Percentiles rank a stretch among this genome's conserved stretches.
Evolutionary conservation across 495 filamentous ascomycete genomes (phyloP).

Genomic region (Penicillium bovifimosum): DNA sequence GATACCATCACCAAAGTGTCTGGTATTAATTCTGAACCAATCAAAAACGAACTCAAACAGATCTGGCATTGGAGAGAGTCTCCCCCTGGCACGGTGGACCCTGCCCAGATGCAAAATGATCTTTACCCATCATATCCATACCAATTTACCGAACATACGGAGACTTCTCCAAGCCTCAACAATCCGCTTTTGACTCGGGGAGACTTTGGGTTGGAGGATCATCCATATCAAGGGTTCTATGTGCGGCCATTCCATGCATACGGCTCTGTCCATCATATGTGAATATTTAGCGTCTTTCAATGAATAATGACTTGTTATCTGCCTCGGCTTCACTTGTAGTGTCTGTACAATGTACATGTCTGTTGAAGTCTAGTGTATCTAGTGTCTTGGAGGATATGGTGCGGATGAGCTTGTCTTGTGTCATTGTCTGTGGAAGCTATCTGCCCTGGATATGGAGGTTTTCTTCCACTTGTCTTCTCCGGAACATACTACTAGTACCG

Average conservation of each 20-base stretch:
- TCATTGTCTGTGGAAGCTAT: too few relatives aligned
- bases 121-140: slow-evolving; percentile 20
- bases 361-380: too few relatives aligned
- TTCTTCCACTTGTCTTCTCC: too few relatives aligned
- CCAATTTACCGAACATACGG: slow-evolving; percentile 17
- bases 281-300: neutral
- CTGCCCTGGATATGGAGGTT: too few relatives aligned
- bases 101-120: slow-evolving; percentile 20
- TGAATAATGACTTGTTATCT: neutral
- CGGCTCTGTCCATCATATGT: slow-evolving; percentile 16
- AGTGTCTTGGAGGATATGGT: too few relatives aligned
- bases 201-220: slow-evolving; percentile 66
- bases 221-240: slow-evolving; percentile 70
- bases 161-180: slow-evolving; percentile 43
- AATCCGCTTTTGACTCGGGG: slow-evolving; percentile 63
- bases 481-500: too few relatives aligned
- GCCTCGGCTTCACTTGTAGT: neutral
- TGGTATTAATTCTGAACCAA: slow-evolving; percentile 66
- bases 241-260: slow-evolving; percentile 35
- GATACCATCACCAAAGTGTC: slow-evolving; percentile 68
- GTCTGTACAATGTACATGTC: too few relatives aligned
- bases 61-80: slow-evolving; percentile 68
- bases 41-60: slow-evolving; percentile 62
- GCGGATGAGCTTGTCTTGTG: too few relatives aligned
- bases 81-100: slow-evolving; percentile 22